phyloP scores from a whole-genome alignment of 1,284 basidiomycete species.

The Heterobasidion parviporum region DNA sequence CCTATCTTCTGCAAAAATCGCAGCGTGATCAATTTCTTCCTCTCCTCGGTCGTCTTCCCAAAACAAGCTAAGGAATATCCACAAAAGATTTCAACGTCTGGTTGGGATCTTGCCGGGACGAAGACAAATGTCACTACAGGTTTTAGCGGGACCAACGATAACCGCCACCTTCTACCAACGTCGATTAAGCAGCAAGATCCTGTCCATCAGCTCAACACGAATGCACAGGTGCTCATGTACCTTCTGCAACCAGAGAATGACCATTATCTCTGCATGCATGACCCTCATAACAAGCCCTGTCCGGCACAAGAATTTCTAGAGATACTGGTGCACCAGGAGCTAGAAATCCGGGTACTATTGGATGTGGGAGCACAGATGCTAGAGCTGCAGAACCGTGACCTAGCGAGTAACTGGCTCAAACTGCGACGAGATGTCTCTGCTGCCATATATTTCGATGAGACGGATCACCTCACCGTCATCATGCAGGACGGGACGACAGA shows the following conservation, averaged over 20 bases:
- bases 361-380: constrained; percentile 54
- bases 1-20: constrained; percentile 30
- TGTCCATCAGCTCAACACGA: constrained; percentile 34
- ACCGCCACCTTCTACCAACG: constrained; percentile 36
- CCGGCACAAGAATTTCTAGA: constrained; percentile 25
- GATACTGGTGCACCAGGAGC: constrained; percentile 22
- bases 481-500: constrained; percentile 30
- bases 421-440: constrained; percentile 24
- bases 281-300: constrained; percentile 5
- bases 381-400: constrained; percentile 34
- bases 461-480: constrained; percentile 34
- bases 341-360: constrained; percentile 34
- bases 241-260: constrained; percentile 37
- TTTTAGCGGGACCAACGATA: constrained; percentile 53
- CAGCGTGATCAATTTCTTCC: constrained; percentile 32
- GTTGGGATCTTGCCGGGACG: constrained; percentile 43
- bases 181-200: constrained; percentile 37
- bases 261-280: constrained; percentile 23
- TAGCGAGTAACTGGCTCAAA: constrained; percentile 33
- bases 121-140: constrained; percentile 33
- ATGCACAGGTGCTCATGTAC: constrained; percentile 38
- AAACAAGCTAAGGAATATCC: constrained; percentile 41
- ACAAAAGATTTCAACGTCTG: constrained; percentile 36
- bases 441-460: constrained; percentile 39
- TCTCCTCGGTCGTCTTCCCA: constrained; percentile 39